These are phyloP conservation scores for Tremellales sp. DNA, from an alignment of 1,284 basidiomycete genomes.

Conservation along the genomic window DNA sequence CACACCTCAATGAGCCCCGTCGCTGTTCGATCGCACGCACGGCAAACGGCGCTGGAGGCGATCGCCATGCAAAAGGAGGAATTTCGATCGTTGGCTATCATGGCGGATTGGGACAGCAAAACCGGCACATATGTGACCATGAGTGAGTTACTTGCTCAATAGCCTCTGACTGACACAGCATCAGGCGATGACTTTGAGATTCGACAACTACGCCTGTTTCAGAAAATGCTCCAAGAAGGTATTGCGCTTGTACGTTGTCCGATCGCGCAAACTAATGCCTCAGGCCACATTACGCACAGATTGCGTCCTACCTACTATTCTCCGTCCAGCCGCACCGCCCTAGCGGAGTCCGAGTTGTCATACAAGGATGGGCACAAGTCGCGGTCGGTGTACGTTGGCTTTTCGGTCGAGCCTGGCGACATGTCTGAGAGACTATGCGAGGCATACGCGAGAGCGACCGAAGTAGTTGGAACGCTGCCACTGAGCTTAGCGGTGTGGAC, in stretches of 20 bases:
- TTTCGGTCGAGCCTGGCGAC: constrained; percentile 53
- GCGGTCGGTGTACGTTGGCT: constrained; percentile 80
- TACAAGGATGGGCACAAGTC: constrained; percentile 88
- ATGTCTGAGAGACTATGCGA: constrained; percentile 31
- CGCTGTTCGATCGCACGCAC: constrained; percentile 69
- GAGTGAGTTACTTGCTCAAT: constrained; percentile 53
- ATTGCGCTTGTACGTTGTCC: constrained; percentile 9
- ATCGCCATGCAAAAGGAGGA: constrained; percentile 74
- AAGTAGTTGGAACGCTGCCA: constrained; percentile 11
- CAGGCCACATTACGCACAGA: constrained; percentile 66
- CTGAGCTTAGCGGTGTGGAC: constrained; percentile 87
- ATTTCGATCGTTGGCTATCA: constrained; percentile 78
- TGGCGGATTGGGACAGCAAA: constrained; percentile 80
- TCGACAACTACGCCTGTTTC: constrained; percentile 80
- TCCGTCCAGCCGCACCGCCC: constrained; percentile 86
- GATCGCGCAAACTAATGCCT: not conserved
- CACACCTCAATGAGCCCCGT: constrained; percentile 56
- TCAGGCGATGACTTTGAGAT: constrained; percentile 82
- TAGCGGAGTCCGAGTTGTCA: constrained; percentile 91
- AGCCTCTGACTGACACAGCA: not conserved
- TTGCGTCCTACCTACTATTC: constrained; percentile 93
- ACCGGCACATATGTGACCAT: constrained; percentile 80
- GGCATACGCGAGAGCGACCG: constrained; percentile 14
- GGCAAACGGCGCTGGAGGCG: constrained; percentile 68
- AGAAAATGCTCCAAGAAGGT: constrained; percentile 83